Conservation (phyloP, 805 yeast genomes). For the Candida vaughaniae region DNA sequence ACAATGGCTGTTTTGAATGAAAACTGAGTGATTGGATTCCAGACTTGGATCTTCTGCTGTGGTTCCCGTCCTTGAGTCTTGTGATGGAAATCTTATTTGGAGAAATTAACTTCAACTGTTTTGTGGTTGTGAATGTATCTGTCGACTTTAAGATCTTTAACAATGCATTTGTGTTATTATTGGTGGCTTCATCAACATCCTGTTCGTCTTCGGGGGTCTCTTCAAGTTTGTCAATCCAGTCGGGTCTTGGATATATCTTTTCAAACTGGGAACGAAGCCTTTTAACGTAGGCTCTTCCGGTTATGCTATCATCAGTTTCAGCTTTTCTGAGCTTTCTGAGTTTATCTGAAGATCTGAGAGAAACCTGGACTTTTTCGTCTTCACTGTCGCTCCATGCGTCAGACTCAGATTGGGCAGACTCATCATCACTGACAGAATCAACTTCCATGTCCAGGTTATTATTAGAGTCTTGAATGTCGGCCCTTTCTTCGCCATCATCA, state of each 20-base stretch:
- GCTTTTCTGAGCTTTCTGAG: slow-evolving; percentile 69
- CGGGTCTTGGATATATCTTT: slow-evolving; percentile 77
- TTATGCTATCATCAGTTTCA: slow-evolving; percentile 50
- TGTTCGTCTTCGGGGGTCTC: slow-evolving; percentile 23
- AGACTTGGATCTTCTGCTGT: slow-evolving; percentile 62
- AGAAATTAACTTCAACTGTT: slow-evolving; percentile 59
- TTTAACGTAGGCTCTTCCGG: slow-evolving; percentile 58
- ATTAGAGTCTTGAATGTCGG: slow-evolving; percentile 26
- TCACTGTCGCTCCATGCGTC: slow-evolving; percentile 84
- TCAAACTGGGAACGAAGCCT: slow-evolving; percentile 73
- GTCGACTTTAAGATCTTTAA: slow-evolving; percentile 31
- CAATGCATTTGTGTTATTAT: slow-evolving; percentile 29
- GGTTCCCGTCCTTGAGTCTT: slow-evolving; percentile 87
- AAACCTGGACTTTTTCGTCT: slow-evolving; percentile 70
- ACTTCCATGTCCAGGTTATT: slow-evolving; percentile 20
- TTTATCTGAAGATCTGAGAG: slow-evolving; percentile 58
- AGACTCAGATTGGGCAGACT: slow-evolving; percentile 15
- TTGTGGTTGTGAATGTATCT: slow-evolving; percentile 39
- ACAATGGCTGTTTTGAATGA: slow-evolving; percentile 80
- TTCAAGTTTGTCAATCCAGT: slow-evolving; percentile 58
- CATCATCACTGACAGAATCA: slow-evolving; percentile 16
- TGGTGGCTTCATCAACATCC: slow-evolving; percentile 18
- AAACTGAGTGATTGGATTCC: slow-evolving; percentile 85
- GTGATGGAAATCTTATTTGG: slow-evolving; percentile 69
- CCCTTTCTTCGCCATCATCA: slow-evolving; percentile 35